Evolutionary conservation across 139 green algal species (phyloP), one percentile per base, ranked within the genome.

Genomic region (Coccomyxa sp.): DNA sequence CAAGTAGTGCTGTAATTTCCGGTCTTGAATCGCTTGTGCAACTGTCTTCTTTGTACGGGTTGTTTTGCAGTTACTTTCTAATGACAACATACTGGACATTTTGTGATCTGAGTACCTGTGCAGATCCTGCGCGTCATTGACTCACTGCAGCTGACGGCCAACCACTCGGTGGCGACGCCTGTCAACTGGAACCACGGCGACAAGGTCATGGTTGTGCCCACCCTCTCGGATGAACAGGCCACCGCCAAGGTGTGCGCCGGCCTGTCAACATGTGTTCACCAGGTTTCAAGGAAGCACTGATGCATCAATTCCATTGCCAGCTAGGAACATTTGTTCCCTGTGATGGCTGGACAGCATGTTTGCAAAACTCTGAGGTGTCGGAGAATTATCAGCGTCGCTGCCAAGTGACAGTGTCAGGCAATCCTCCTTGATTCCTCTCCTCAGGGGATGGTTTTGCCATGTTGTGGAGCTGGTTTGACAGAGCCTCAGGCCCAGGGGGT

Each of bases 111-210:
- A 51, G 38, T 51, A 7, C 3, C 63, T 45, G 7, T 77, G 68
- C 86, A 90, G 81, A 86, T 93, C 77, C 82, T 96, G 79, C 84
- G 92, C 16, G 92, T 92, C 18, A 90, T 96, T 31, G 92, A 95
- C 86, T 94, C 88, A 13, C 86, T 95, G 27, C 89, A 94, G 88
- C 86, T 95, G 79, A 93, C 91, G 7, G 87, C 80, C 21, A 89
- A 91, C 31, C 81, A 86, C 79, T 85, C 76, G 59, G 87, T 95
- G 78, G 91, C 91, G 13, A 95, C 91, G 0, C 91, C 91, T 32
- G 91, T 88, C 51, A 84, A 95, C 85, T 95, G 91, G 91, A 68
- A 92, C 32, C 82, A 85, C 58, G 91, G 91, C 13, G 75, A 91
- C 3, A 81, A 88, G 58, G 86, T 87, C 27, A 92, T 95, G 85